These are phyloP conservation scores for Sporobolomyces roseus DNA, from an alignment of 768 basidiomycete species.

Conservation along the genomic window DNA sequence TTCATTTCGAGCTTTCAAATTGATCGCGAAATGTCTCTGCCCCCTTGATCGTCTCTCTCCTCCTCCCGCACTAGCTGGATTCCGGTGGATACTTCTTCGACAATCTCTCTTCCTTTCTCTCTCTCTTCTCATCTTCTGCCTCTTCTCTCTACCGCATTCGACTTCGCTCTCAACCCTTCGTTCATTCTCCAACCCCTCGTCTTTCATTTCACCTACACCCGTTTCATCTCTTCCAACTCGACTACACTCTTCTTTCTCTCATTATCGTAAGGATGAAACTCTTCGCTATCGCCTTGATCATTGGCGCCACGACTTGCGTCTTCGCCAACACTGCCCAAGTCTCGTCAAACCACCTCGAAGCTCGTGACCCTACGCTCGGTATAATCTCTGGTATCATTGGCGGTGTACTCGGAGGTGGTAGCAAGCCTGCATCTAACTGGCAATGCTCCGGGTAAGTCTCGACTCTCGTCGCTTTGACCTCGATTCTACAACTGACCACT, in stretches of 20 bases:
- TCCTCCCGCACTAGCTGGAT: neutral
- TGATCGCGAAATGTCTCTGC: no score
- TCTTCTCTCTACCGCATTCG: neutral
- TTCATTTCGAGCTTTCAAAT: no score
- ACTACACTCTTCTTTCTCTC: no score
- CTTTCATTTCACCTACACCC: neutral
- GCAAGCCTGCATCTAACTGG: neutral
- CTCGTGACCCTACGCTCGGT: slow-evolving; percentile 17
- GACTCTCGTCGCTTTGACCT: neutral
- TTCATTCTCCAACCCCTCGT: neutral
- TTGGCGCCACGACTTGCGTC: neutral
- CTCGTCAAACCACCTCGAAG: neutral
- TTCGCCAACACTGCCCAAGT: neutral
- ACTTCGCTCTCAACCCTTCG: neutral
- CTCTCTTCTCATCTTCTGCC: neutral
- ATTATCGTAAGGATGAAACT: slow-evolving; percentile 2
- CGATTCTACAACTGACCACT: neutral
- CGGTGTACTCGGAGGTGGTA: slow-evolving; percentile 1
- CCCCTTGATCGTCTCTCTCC: no score
- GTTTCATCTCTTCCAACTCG: neutral
- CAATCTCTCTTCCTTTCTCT: neutral
- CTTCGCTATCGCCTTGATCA: neutral
- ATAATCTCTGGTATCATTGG: slow-evolving; percentile 8
- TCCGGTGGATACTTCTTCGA: neutral
- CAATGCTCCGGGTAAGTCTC: neutral